These are phyloP conservation scores for Lodderomyces theae DNA, from an alignment of 1,139 yeast species.

Conservation along the genomic window DNA sequence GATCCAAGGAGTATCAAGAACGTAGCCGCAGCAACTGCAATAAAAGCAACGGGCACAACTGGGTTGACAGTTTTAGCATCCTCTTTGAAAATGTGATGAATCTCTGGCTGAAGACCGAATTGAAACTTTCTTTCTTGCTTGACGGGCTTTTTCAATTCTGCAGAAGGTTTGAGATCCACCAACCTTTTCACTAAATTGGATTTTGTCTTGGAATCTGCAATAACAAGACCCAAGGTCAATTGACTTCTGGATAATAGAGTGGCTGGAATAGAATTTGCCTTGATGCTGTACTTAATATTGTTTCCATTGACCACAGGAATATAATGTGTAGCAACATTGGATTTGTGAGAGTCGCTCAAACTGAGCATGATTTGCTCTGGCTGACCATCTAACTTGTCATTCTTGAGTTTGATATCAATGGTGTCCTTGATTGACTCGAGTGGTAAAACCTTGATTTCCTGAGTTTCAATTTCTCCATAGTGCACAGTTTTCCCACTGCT, in stretches of 20 bases:
- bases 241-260: constrained; percentile 34
- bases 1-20: constrained; percentile 43
- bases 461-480: constrained; percentile 39
- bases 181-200: constrained; percentile 27
- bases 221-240: constrained; percentile 32
- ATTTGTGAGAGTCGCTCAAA: constrained; percentile 24
- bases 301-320: constrained; percentile 23
- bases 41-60: constrained; percentile 54
- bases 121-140: constrained; percentile 33
- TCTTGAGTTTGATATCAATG: constrained; percentile 27
- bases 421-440: constrained; percentile 34
- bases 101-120: constrained; percentile 60
- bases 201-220: constrained; percentile 25
- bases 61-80: constrained; percentile 57
- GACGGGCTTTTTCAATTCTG: constrained; percentile 24
- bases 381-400: constrained; percentile 15
- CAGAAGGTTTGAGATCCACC: constrained; percentile 35
- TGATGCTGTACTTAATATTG: constrained; percentile 25
- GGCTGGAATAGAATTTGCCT: constrained; percentile 35
- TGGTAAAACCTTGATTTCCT: constrained; percentile 30
- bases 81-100: constrained; percentile 62
- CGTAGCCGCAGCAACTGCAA: constrained; percentile 39
- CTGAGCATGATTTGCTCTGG: constrained; percentile 30
- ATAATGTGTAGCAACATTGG: constrained; percentile 25
- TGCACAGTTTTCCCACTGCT: constrained; percentile 25